Base-by-base conservation (phyloP, 192 early-diverging fungal genomes). In the Backusella mclennaniae region DNA sequence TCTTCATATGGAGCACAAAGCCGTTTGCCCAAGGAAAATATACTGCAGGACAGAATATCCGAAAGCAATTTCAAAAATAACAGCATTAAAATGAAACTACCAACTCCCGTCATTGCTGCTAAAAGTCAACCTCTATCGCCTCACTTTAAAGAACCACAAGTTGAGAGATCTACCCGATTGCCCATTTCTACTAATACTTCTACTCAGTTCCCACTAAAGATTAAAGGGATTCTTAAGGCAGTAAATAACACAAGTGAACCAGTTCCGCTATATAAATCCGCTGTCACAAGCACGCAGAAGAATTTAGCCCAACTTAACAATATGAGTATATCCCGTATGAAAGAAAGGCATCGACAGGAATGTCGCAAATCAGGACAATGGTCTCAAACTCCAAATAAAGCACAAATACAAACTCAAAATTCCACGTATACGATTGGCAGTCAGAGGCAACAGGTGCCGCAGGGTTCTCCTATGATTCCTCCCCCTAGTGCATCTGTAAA, bases 281-380 rank as follows among this genome's bases (percentile, higher is more conserved):
- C 56, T 26, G 46, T 49, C 46, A 63, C 26, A 63, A 29, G 3
- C 4, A 11, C 56, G 3, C 56, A 23, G 23, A 63, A 63, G 23
- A 63, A 23, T 29, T 29, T 63, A 63, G 12, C 26, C 12, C 23
- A 63, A 14, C 23, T 63, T 29, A 63, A 63, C 23, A 63, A 63
- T 29, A 63, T 63, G 21, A 63, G 56, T 63, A 63, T 63, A 63
- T 63, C 56, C 38, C 49, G 73, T 15, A 74, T 74, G 73, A 74
- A 66, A 59, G 73, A 74, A 38, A 74, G 73, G 15, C 73, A 74
- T 15, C 73, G 73, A 3, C 73, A 74, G 3, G 73, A 74, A 74
- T 74, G 46, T 36, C 49, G 73, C 15, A 35, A 35, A 21, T 49
- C 73, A 3, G 49, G 19, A 19, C 56, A 74, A 23, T 63, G 6